Percentiles rank a stretch among this genome's conserved stretches.
Evolutionary conservation across 495 filamentous ascomycete genomes (phyloP).

Genomic region (Aspergillus conjunctus): DNA sequence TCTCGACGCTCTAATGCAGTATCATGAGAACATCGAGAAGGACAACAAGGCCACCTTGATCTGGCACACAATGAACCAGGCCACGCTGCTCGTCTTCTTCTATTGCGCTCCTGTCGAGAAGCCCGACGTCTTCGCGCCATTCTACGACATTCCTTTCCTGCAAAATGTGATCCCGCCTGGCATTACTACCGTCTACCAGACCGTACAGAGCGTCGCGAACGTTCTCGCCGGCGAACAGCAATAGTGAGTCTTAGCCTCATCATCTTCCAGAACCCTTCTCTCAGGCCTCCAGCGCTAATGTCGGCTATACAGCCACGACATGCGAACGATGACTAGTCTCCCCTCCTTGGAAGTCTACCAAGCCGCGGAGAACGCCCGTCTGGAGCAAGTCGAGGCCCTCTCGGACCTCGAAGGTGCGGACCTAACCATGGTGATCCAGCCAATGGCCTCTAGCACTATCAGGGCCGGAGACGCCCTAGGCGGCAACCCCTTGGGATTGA

Average conservation of each 20-base stretch:
- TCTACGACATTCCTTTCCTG: conserved; percentile 23
- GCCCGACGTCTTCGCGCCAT: conserved; percentile 26
- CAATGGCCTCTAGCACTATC: conserved; percentile 17
- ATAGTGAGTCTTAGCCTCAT: conserved; percentile 14
- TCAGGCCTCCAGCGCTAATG: not conserved
- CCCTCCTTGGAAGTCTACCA: conserved; percentile 23
- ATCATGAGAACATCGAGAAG: conserved; percentile 20
- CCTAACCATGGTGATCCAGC: conserved; percentile 21
- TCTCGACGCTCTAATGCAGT: conserved; percentile 18
- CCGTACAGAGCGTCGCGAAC: conserved; percentile 17
- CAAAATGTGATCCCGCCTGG: conserved; percentile 17
- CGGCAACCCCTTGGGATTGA: conserved; percentile 17
- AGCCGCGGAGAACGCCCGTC: conserved; percentile 16
- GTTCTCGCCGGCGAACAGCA: conserved; percentile 8
- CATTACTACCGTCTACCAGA: conserved; percentile 19
- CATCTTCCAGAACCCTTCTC: no score
- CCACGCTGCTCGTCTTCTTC: conserved; percentile 26
- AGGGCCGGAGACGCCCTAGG: not conserved
- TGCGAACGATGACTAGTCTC: conserved; percentile 24
- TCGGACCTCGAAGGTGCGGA: conserved; percentile 15
- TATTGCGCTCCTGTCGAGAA: conserved; percentile 25
- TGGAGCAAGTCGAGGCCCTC: conserved; percentile 14
- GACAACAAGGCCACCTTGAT: conserved; percentile 27
- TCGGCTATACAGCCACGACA: conserved; percentile 19
- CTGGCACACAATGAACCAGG: conserved; percentile 14